Percentiles rank a stretch among this genome's conserved stretches.
phyloP scores from a whole-genome alignment of 305 asterid species.

The Andrographis paniculata region DNA sequence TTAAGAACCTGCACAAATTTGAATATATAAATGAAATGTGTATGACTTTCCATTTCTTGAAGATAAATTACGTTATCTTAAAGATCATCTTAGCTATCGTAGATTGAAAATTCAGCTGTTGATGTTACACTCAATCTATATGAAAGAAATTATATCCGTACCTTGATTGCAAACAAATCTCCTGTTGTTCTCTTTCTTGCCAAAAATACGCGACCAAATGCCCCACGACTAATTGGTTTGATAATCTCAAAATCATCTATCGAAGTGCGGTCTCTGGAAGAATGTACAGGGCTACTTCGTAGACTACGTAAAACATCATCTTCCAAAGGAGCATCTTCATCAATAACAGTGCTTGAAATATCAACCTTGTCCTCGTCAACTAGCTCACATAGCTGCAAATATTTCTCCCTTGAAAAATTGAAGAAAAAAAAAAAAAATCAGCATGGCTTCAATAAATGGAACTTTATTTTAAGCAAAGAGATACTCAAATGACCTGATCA shows the following conservation, averaged over 20 bases:
- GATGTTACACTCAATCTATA: not conserved
- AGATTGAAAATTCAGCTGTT: no score
- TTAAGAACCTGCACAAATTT: conserved; percentile 65
- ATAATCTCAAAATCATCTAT: conserved; percentile 98
- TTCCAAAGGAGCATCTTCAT: conserved; percentile 96
- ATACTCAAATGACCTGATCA: conserved; percentile 48
- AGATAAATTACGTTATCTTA: no score
- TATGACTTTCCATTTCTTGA: not conserved
- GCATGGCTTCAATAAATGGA: conserved; percentile 8
- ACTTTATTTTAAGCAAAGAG: conserved; percentile 13
- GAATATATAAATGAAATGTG: not conserved
- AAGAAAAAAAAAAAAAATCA: conserved; percentile 19
- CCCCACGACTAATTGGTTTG: conserved; percentile 99
- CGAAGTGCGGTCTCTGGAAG: conserved; percentile 89
- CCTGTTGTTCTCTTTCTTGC: conserved; percentile 98
- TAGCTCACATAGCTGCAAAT: conserved; percentile 87
- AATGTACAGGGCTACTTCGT: conserved; percentile 89
- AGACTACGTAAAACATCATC: conserved; percentile 98
- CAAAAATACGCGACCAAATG: conserved; percentile 97
- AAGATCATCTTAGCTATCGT: no score
- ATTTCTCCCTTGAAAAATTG: conserved; percentile 74
- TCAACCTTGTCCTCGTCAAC: conserved; percentile 97
- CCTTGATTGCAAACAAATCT: conserved; percentile 98
- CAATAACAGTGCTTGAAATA: conserved; percentile 78
- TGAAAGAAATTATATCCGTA: conserved; percentile 13